Evolutionary conservation across 2,329 filamentous ascomycete species (phyloP), one percentile per base, ranked within the genome.

Genomic region (Penicillium janthinellum): DNA sequence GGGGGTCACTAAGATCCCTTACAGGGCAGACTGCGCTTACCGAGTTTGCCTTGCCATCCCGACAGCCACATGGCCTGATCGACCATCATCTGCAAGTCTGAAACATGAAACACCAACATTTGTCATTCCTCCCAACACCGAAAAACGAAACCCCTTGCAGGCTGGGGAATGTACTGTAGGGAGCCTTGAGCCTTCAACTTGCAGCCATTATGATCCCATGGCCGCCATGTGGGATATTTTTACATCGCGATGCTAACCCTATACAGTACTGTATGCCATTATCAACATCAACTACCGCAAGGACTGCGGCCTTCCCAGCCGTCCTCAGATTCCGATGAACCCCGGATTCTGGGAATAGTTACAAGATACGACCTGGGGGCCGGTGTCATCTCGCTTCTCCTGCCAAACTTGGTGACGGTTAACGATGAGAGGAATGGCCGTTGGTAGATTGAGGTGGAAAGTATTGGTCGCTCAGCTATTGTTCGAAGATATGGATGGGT

Each of bases 91-190:
- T 54, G 51, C 49, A 45, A 31, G 6, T 42, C 38, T 54, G 51
- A 54, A 54, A 54, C 51, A 44, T 54, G 51, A 54, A 54, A 54
- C 51, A 44, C 38, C 51, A 42, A 31, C 35, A 54, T 42, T 34
- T 10, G 22, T 22, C 22, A 22, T 22, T 22, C 22, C 17, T 17
- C 38, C 39, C 28, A 28, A 34, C 28, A 31, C 22, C 1, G n/a
- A 2, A 22, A 31, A 31, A 31, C 31, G 31, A 5, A 17, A 25
- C 38, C 7, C 22, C 48, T 50, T 50, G 48, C 31, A 50, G 48
- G 8, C n/a, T 22, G 35, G n/a, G 28, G 31, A 50, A 50, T 50
- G 31, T 20, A 20, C 20, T 20, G 20, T 17, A 37, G 35, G 12
- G 28, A 20, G 20, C 35, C 35, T 20, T 37, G 28, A 20, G 20